Base-by-base conservation (phyloP, 129 eudicot genomes). In the Flaveria linearis region DNA sequence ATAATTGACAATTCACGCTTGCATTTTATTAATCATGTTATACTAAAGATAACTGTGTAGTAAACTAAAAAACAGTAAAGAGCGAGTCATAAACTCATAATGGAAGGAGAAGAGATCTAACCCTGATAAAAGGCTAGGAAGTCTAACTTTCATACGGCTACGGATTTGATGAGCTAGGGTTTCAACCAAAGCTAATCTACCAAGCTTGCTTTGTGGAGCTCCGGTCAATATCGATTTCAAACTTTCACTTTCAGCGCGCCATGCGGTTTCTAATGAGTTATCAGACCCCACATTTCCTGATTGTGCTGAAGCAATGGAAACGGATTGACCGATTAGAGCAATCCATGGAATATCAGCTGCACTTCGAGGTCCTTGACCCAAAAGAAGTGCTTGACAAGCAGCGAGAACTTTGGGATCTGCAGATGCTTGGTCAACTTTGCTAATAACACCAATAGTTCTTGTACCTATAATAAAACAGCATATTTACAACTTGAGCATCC, bases 221-320 rank as follows among this genome's bases (percentile, higher is more conserved):
- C 99, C 97, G 1, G 94, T 85, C 51, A 95, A 81, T 33, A 95
- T 95, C 2, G 99, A 91, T 80, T 95, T 95, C 45, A 95, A 82
- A 46, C 99, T 95, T 78, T 95, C 99, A 80, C 94, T 89, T 83
- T 95, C 99, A 51, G 96, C 99, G 30, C 91, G 86, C 99, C 96
- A 95, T 71, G 99, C 96, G 69, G 96, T 87, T 85, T 95, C 97
- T 68, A 95, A 76, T 5, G 99, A 95, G 84, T 85, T 91, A 78
- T 91, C 97, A 17, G 96, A 76, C 36, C 97, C 98, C 74, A 79
- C 90, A n/a, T 74, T 85, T 76, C 98, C 96, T 7, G 99, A 87
- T 64, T 91, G 97, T 42, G 95, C 84, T 36, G 99, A 87, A 28
- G 99, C 97, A 76, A 95, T 91, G 65, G 99, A 76, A 82, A 95